These are phyloP conservation scores for Akanthomyces dipterigenus DNA, from an alignment of 2,329 filamentous ascomycete species.

Conservation along the genomic window DNA sequence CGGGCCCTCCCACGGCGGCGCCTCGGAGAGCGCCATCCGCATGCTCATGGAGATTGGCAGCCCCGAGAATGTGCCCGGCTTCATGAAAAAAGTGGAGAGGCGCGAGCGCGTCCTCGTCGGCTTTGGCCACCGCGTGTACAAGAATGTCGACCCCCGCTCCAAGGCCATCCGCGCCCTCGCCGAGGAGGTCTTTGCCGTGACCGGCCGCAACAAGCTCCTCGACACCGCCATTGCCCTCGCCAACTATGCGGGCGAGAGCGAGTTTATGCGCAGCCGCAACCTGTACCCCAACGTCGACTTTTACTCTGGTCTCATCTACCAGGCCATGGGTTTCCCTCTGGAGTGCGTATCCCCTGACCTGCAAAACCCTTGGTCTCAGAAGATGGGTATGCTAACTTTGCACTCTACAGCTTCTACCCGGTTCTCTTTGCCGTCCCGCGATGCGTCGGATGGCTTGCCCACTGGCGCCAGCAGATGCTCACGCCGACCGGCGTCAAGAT, in stretches of 20 bases:
- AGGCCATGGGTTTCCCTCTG: conserved; percentile 46
- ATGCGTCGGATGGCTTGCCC: conserved; percentile 45
- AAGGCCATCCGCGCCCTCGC: conserved; percentile 42
- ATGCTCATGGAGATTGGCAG: conserved; percentile 46
- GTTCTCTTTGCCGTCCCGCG: conserved; percentile 44
- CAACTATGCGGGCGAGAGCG: conserved; percentile 37
- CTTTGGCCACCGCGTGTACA: conserved; percentile 49
- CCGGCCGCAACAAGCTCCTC: conserved; percentile 43
- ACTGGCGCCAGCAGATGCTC: conserved; percentile 46
- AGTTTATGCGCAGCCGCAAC: conserved; percentile 42
- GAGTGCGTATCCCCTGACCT: conserved; percentile 24
- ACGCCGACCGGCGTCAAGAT: conserved; percentile 41
- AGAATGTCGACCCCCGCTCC: conserved; percentile 46
- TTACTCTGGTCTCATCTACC: conserved; percentile 46
- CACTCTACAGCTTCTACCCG: conserved; percentile 35
- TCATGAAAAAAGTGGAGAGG: conserved; percentile 43
- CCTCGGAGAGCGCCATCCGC: conserved; percentile 49
- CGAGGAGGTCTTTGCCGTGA: conserved; percentile 43
- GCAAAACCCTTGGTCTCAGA: too few species aligned
- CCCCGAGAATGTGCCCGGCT: conserved; percentile 42
- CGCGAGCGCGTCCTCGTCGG: conserved; percentile 47
- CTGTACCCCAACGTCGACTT: conserved; percentile 47
- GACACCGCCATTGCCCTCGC: conserved; percentile 41
- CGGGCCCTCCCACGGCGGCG: conserved; percentile 53
- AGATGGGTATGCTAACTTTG: conserved; percentile 4